phyloP scores from a whole-genome alignment of 2,329 filamentous ascomycete species.

The Exophiala xenobiotica region DNA sequence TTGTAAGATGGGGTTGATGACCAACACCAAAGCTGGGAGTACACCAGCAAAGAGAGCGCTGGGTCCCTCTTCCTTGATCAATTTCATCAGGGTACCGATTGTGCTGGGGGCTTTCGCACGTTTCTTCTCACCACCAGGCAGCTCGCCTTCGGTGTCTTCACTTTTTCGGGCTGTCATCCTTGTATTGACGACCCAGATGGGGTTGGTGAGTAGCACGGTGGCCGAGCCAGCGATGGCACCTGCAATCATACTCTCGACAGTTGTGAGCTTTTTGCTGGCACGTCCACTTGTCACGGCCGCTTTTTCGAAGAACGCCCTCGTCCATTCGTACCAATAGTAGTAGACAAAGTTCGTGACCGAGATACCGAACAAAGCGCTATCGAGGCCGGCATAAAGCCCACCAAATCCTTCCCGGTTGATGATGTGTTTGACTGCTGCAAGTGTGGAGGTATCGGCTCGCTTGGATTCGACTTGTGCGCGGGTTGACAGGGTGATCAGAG shows the following conservation, averaged over 20 bases:
- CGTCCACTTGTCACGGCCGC: constrained; percentile 72
- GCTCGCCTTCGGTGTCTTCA: constrained; percentile 43
- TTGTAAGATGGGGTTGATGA: constrained; percentile 97
- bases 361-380: constrained; percentile 94
- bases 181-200: constrained; percentile 99
- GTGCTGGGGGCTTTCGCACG: constrained; percentile 66
- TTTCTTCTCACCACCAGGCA: constrained; percentile 39
- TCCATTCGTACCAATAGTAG: constrained; percentile 99
- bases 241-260: constrained; percentile 89
- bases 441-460: constrained; percentile 80
- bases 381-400: constrained; percentile 88
- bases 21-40: constrained; percentile 84
- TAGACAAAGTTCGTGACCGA: constrained; percentile 99
- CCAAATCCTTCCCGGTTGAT: constrained; percentile 85
- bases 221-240: constrained; percentile 91
- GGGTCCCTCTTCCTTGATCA: constrained; percentile 81
- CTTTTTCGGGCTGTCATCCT: constrained; percentile 89
- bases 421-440: constrained; percentile 80
- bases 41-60: constrained; percentile 87
- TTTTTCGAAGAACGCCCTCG: constrained; percentile 75
- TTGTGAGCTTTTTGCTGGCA: constrained; percentile 78
- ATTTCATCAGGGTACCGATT: constrained; percentile 73
- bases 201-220: constrained; percentile 94
- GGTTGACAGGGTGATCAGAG: constrained; percentile 94
- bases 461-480: constrained; percentile 97